Evolutionary conservation across 73 alveolate species (phyloP), one percentile per base, ranked within the genome.

Genomic region (Symbiodinium pilosum): DNA sequence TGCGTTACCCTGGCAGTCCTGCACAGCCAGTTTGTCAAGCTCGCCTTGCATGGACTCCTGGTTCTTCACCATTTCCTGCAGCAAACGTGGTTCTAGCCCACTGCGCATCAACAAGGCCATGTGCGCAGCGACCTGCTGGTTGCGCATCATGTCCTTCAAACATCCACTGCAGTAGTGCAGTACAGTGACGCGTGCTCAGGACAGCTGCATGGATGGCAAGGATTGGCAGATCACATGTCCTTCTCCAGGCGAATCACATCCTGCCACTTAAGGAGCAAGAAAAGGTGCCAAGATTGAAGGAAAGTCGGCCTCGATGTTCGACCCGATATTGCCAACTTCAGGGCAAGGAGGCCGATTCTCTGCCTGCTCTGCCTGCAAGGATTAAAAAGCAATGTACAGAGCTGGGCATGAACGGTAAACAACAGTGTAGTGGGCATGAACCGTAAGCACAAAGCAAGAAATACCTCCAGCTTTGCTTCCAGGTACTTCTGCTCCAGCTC

Each of bases 401-500:
- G 73, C 73, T 54, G 8, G 73, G 20, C 73, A 24, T 54, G 73
- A 8, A n/a, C n/a, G n/a, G n/a, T n/a, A n/a, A n/a, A n/a, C n/a
- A n/a, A n/a, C n/a, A n/a, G n/a, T n/a, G n/a, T n/a, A n/a, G n/a
- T n/a, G n/a, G n/a, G n/a, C n/a, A n/a, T n/a, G n/a, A n/a, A n/a
- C n/a, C n/a, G n/a, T n/a, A n/a, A n/a, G n/a, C n/a, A n/a, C 34
- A 30, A 16, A 54, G 73, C 73, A 6, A 34, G 38, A 64, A n/a
- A 4, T 30, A 38, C 81, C 81, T 64, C 81, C 81, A 64, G 30
- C 81, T 64, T 64, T 64, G 81, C 81, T 30, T 20, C 81, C 81
- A 64, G 38, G 81, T 64, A 64, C 39, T 64, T 64, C 81, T 64
- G 30, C 81, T 64, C 81, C 41, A 64, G 81, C 81, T 64, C 81